Evolutionary conservation across 2,329 filamentous ascomycete genomes (phyloP).

Genomic region (Botrytis medusae): DNA sequence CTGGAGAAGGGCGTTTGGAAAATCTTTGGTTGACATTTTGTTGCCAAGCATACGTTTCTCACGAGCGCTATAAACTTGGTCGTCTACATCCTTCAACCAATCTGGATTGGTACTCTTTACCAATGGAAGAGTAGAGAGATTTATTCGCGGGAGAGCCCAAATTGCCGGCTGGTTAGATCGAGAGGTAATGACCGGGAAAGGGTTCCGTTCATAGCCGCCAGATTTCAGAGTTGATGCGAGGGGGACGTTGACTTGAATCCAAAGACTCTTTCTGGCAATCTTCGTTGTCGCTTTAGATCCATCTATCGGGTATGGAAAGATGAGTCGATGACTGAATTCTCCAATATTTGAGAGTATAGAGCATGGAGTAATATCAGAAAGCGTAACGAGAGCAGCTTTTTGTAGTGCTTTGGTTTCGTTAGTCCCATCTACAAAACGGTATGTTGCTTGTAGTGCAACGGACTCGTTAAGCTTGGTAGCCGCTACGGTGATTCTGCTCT

Average conservation of each 20-base stretch:
- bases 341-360: slow-evolving; percentile 10
- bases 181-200: background rate
- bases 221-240: background rate
- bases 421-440: background rate
- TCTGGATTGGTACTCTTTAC: background rate
- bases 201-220: slow-evolving; percentile 13
- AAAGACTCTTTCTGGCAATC: slow-evolving; percentile 13
- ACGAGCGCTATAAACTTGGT: background rate
- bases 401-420: slow-evolving; percentile 9
- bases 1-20: background rate
- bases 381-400: slow-evolving; percentile 8
- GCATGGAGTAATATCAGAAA: slow-evolving; percentile 14
- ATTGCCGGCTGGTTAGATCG: background rate
- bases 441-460: background rate
- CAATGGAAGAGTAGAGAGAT: background rate
- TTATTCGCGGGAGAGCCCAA: background rate
- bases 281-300: background rate
- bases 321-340: slow-evolving; percentile 3
- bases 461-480: background rate
- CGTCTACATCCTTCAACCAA: background rate
- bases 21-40: background rate
- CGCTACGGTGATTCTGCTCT: background rate
- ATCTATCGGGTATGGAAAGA: slow-evolving; percentile 13
- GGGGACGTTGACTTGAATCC: slow-evolving; percentile 18
- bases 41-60: background rate